Conservation (phyloP, 306 rosid genomes). For the Myrica gale region DNA sequence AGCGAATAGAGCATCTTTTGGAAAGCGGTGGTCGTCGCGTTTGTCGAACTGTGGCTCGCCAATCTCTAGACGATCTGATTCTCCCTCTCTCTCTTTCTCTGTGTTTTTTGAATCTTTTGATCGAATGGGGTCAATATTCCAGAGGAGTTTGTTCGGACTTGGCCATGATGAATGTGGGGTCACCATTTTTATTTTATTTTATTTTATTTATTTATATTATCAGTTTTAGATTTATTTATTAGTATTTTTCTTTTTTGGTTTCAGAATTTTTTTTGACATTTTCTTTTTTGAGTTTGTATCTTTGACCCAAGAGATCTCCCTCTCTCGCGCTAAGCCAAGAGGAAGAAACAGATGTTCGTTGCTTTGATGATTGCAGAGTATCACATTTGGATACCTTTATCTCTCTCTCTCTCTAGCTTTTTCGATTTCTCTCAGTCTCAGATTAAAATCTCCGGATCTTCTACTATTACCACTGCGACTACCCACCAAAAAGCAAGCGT, state of each 20-base stretch:
- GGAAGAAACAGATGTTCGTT: conserved; percentile 32
- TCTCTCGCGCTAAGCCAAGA: conserved; percentile 33
- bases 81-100: conserved; percentile 23
- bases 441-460: conserved; percentile 29
- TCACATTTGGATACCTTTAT: conserved; percentile 28
- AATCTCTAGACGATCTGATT: conserved; percentile 79
- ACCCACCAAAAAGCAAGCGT: conserved; percentile 32
- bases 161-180: conserved; percentile 45
- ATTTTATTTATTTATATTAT: not conserved
- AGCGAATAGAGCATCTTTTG: conserved; percentile 71
- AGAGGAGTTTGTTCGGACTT: conserved; percentile 40
- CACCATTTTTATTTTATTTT: not conserved
- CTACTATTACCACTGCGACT: conserved; percentile 13
- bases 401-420: conserved; percentile 31
- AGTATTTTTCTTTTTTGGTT: not conserved
- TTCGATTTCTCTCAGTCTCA: not conserved
- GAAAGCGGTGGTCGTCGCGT: conserved; percentile 86
- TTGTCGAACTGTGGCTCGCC: conserved; percentile 58
- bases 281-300: conserved; percentile 47
- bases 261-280: conserved; percentile 11
- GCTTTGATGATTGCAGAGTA: conserved; percentile 29
- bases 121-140: conserved; percentile 39
- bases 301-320: conserved; percentile 52
- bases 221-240: not conserved
- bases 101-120: conserved; percentile 55